Percentiles rank a stretch among this genome's conserved stretches.
These are phyloP conservation scores for Gloeophyllum trabeum DNA, from an alignment of 768 basidiomycete genomes.

Conservation along the genomic window DNA sequence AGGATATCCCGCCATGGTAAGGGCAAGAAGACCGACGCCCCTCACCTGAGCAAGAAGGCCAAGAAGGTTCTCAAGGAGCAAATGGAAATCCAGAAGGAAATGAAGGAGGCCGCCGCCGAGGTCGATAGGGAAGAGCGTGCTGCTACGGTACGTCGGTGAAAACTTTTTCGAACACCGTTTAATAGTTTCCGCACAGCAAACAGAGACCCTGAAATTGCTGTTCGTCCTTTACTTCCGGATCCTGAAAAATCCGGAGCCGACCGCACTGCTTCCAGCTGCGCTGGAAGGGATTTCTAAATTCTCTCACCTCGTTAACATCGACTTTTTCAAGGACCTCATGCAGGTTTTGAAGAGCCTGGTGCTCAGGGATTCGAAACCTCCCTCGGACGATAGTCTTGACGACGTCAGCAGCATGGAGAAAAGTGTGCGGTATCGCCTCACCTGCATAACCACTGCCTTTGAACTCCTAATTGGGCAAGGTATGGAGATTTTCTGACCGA, in stretches of 20 bases:
- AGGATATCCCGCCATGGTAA: conserved; percentile 16
- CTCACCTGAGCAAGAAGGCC: conserved; percentile 88
- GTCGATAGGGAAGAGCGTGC: conserved; percentile 88
- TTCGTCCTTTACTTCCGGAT: conserved; percentile 97
- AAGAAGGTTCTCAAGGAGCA: conserved; percentile 79
- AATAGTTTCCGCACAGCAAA: conserved; percentile 60
- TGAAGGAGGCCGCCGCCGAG: conserved; percentile 90
- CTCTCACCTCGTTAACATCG: conserved; percentile 93
- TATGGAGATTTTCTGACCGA: conserved; percentile 16
- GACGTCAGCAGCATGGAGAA: no score
- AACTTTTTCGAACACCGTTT: background rate
- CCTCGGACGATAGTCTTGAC: conserved; percentile 22
- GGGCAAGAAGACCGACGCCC: conserved; percentile 36
- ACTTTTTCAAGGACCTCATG: conserved; percentile 96
- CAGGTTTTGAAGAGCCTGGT: conserved; percentile 75
- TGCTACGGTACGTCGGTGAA: conserved; percentile 44
- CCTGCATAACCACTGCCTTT: conserved; percentile 94
- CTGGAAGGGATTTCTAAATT: conserved; percentile 89
- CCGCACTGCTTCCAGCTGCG: conserved; percentile 74
- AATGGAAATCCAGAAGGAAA: conserved; percentile 83
- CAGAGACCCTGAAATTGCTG: conserved; percentile 93
- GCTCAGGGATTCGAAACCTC: conserved; percentile 23
- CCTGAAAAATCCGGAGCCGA: conserved; percentile 74
- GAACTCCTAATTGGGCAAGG: conserved; percentile 96
- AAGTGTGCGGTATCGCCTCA: conserved; percentile 50